Base-by-base conservation (phyloP, 2,329 filamentous ascomycete species). In the Trichoderma sp. region DNA sequence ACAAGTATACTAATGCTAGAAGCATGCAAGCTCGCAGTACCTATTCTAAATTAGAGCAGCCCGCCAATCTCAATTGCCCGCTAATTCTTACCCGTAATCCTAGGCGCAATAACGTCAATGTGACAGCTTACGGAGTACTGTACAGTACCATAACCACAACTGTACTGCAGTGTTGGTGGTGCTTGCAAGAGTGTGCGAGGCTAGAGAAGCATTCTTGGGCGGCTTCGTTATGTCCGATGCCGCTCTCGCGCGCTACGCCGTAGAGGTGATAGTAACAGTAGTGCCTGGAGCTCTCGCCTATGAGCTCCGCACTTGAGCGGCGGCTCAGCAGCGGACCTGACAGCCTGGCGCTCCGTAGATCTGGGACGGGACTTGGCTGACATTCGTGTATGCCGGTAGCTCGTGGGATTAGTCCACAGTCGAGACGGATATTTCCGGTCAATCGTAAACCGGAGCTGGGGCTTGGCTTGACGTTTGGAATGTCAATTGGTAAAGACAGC, bases 301-400 rank as follows among this genome's bases (percentile, higher is more conserved):
- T 43, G 4, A 30, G 49, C 60, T 64, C 60, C 60, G 49, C 49
- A 51, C 32, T 24, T 24, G 54, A 49, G 51, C 49, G 32, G 49
- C 49, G 34, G 60, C 39, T 30, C 49, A 64, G 34, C 49, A 64
- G 51, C 60, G 60, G 60, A 51, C 60, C 60, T 55, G 34, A 18
- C n/a, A 34, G 32, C 32, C 32, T 34, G 32, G 32, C 32, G 13
- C 32, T 61, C 43, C 18, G 60, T 30, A 54, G 60, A 64, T 64
- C 60, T 55, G 60, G 60, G 26, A 21, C 60, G 60, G 60, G 60
- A 64, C 18, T 64, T 64, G 51, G 54, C 49, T 63, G 59, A 63
- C 43, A 51, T 26, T 21, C 34, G 10, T 5, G 49, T 64, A 54
- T 39, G 60, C 60, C 49, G 60, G 28, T 64, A 34, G 51, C 24